These are phyloP conservation scores for Cinnamomum micranthum DNA, from an alignment of 164 flowering plant species.

Conservation along the genomic window DNA sequence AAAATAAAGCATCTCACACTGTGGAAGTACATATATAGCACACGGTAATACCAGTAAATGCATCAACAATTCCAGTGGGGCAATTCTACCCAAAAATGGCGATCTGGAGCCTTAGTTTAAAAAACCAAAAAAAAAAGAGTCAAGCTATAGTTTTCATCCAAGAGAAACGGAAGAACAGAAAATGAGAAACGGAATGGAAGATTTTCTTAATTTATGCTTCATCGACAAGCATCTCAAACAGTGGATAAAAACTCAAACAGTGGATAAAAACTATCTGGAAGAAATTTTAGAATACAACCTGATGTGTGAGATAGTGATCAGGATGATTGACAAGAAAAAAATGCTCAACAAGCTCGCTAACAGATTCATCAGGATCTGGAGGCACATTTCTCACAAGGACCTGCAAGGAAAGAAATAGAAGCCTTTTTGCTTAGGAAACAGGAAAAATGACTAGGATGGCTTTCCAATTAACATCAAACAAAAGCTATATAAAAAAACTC, in stretches of 20 bases:
- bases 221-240: not conserved
- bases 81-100: not conserved
- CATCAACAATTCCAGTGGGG: too few species aligned
- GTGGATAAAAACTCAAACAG: not conserved
- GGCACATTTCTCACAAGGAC: slow-evolving; percentile 91
- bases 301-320: slow-evolving; percentile 71
- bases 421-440: not conserved
- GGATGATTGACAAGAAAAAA: slow-evolving; percentile 90
- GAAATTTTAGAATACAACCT: slow-evolving; percentile 40
- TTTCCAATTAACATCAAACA: not conserved
- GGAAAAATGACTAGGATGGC: not conserved
- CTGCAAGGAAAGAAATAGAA: slow-evolving; percentile 25
- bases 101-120: not conserved
- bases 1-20: too few species aligned
- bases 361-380: slow-evolving; percentile 77
- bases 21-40: too few species aligned
- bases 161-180: not conserved
- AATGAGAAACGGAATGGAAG: not conserved
- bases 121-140: too few species aligned
- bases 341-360: slow-evolving; percentile 81
- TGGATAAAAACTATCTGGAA: not conserved
- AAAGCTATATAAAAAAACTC: slow-evolving; percentile 1
- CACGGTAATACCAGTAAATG: too few species aligned
- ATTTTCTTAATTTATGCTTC: not conserved
- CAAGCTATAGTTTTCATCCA: not conserved